Conservation (phyloP, 2,329 filamentous ascomycete genomes). For the Lecanicillium sp. region DNA sequence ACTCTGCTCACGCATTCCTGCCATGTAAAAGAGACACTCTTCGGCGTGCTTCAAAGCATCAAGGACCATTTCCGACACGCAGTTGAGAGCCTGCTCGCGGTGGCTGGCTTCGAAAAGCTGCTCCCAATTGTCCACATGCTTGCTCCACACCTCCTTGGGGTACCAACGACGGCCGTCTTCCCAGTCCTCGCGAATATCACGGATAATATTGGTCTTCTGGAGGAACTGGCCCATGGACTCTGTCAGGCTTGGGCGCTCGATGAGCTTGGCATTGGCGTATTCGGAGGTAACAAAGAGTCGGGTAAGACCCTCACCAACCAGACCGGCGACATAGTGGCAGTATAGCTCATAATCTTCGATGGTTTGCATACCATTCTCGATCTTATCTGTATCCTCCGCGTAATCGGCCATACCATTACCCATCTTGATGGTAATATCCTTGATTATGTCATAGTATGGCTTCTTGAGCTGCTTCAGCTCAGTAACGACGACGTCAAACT, state of each 20-base stretch:
- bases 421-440: constrained; percentile 90
- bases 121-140: constrained; percentile 82
- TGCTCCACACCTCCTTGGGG: constrained; percentile 94
- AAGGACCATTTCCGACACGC: constrained; percentile 89
- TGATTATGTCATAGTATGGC: constrained; percentile 76
- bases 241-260: constrained; percentile 70
- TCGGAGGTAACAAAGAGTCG: constrained; percentile 80
- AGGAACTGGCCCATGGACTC: constrained; percentile 97
- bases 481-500: constrained; percentile 78
- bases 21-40: constrained; percentile 96
- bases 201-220: constrained; percentile 98
- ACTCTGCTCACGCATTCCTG: constrained; percentile 87
- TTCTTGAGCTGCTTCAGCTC: constrained; percentile 87
- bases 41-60: constrained; percentile 80
- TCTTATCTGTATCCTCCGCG: constrained; percentile 72
- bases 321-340: constrained; percentile 95
- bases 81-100: constrained; percentile 68
- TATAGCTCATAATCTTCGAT: constrained; percentile 90
- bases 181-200: constrained; percentile 85
- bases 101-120: constrained; percentile 82
- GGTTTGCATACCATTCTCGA: constrained; percentile 71
- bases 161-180: constrained; percentile 86
- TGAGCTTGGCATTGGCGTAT: constrained; percentile 76
- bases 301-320: constrained; percentile 93
- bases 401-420: constrained; percentile 99